phyloP scores from a whole-genome alignment of 1,284 basidiomycete species.

The Xerocomus amazonicus region DNA sequence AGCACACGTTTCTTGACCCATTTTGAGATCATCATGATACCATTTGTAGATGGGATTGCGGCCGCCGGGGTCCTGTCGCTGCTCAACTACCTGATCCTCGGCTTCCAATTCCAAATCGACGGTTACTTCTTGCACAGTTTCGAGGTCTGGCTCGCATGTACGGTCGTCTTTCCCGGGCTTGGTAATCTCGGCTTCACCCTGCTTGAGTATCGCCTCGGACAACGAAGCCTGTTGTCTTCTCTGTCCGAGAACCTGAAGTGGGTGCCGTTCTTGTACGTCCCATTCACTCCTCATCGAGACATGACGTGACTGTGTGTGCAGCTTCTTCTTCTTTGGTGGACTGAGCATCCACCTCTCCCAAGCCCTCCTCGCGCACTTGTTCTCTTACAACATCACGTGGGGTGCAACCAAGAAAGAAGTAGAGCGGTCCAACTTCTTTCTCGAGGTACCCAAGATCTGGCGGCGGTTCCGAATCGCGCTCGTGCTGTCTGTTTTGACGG shows the following conservation, averaged over 20 bases:
- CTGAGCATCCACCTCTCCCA: constrained; percentile 69
- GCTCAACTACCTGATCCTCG: constrained; percentile 72
- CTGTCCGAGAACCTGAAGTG: constrained; percentile 66
- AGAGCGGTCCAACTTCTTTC: constrained; percentile 82
- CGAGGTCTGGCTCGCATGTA: constrained; percentile 74
- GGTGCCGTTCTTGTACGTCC: constrained; percentile 73
- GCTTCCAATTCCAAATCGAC: constrained; percentile 58
- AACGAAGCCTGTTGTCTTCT: constrained; percentile 45
- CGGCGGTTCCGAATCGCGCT: constrained; percentile 58
- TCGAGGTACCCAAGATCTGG: constrained; percentile 78
- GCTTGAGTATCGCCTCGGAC: constrained; percentile 75
- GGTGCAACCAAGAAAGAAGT: constrained; percentile 80
- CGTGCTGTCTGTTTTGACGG: constrained; percentile 45
- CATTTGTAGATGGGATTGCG: constrained; percentile 64
- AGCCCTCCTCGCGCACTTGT: constrained; percentile 73
- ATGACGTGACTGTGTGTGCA: constrained; percentile 27
- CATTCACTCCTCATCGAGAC: neutral
- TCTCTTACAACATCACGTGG: constrained; percentile 85
- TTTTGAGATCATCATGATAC: neutral
- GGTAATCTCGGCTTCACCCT: constrained; percentile 71
- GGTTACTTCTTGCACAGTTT: constrained; percentile 70
- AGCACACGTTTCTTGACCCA: constrained; percentile 12
- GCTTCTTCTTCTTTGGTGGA: constrained; percentile 84
- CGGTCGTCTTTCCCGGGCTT: constrained; percentile 69
- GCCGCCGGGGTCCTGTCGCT: constrained; percentile 61